Evolutionary conservation across 495 filamentous ascomycete species (phyloP), one percentile per base, ranked within the genome.

Genomic region (Hypoxylon perforatum): DNA sequence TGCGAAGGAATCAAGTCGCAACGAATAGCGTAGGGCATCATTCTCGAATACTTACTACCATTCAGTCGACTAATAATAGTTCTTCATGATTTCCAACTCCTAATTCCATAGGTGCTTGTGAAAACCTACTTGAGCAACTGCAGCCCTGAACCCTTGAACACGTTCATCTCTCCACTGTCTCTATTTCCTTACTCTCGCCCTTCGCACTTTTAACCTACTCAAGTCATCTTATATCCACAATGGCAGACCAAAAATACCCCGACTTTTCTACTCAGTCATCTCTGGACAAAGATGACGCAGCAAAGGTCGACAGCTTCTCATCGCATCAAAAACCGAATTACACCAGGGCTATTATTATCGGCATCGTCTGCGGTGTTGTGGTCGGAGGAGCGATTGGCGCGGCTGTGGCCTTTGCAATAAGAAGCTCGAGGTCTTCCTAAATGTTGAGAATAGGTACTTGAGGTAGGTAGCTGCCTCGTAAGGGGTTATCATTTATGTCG

Each of bases 291-390:
- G 35, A 1, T 8, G 44, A 36, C 35, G 33, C 23, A 18, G 18
- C 22, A 12, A 36, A 38, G 8, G 10, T 1, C 33, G 44, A 12
- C 23, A 7, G 0, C 2, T n/a, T 10, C 25, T 11, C 18, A 9
- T 36, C 23, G 25, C 61, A 21, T 3, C 8, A 44, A 12, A 57
- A 22, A 17, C 30, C 23, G 12, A 49, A 46, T 12, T 57, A 57
- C 23, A 35, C 53, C 0, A 55, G 35, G 36, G 35, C 52, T 19
- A 57, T 57, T 14, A 51, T 63, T 15, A 30, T 63, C 22, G 52
- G 52, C 7, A 6, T 63, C 4, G 6, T 57, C 22, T 51, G 30
- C n/a, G 61, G 46, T 11, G 18, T 63, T 57, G 35, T 63, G 12
- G 23, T 50, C 12, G 61, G 61, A 21, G 46, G 52, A 25, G 61